A percentile compares a stretch with the other conserved stretches of the same genome.
Conservation (phyloP, 768 basidiomycete species). For the Myochromella boudieri region DNA sequence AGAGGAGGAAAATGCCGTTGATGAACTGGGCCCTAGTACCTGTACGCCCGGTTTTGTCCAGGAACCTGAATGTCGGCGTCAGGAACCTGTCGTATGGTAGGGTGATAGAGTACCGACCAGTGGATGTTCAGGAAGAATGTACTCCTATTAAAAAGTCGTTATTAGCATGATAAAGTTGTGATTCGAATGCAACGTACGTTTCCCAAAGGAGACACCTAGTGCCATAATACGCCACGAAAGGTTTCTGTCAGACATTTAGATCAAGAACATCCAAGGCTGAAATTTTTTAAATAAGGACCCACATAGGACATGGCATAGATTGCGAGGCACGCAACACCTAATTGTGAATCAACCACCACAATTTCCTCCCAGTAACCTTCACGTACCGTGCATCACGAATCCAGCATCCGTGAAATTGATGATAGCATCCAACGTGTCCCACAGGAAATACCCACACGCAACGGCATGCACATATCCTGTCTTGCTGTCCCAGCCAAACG, state of each 20-base stretch:
- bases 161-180: conserved; percentile 2
- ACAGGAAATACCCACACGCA: conserved; percentile 81
- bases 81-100: background rate
- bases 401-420: conserved; percentile 69
- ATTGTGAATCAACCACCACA: too few species aligned
- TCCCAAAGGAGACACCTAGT: conserved; percentile 84
- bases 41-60: conserved; percentile 75
- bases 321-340: conserved; percentile 60
- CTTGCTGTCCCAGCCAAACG: conserved; percentile 70
- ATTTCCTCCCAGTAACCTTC: too few species aligned
- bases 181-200: conserved; percentile 39
- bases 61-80: conserved; percentile 49
- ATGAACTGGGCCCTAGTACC: conserved; percentile 66
- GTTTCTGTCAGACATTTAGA: conserved; percentile 37
- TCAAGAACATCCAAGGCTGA: too few species aligned
- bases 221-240: conserved; percentile 80
- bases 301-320: conserved; percentile 76
- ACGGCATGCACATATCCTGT: conserved; percentile 65
- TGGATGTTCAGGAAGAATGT: conserved; percentile 89
- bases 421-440: conserved; percentile 76
- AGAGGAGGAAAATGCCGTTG: conserved; percentile 69
- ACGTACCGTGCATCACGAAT: conserved; percentile 73
- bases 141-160: conserved; percentile 42
- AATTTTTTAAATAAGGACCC: background rate
- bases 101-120: conserved; percentile 48